Percentiles rank a stretch among this genome's conserved stretches.
phyloP scores from a whole-genome alignment of 179 eudicot species.

The Corrigiola litoralis region DNA sequence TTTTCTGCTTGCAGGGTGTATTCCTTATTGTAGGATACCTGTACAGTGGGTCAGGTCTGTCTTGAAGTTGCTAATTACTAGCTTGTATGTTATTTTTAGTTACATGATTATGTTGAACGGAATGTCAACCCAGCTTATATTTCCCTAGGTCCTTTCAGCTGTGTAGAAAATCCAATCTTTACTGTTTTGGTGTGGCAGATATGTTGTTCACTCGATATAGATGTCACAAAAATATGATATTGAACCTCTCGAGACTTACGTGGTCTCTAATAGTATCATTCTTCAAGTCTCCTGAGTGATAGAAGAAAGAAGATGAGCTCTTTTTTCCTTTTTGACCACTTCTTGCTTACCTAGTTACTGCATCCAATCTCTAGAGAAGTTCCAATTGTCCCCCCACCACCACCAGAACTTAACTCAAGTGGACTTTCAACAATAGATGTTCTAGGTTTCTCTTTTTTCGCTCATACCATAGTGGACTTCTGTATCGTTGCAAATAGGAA shows the following conservation, averaged over 20 bases:
- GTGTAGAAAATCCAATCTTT: not conserved
- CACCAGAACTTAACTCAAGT: too few relatives aligned
- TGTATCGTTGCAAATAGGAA: not conserved
- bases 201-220: not conserved
- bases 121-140: not conserved
- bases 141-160: not conserved
- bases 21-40: constrained; percentile 59
- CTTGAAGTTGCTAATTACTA: not conserved
- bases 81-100: not conserved
- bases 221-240: not conserved
- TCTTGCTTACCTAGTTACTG: too few relatives aligned
- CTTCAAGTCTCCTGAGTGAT: too few relatives aligned
- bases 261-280: too few relatives aligned
- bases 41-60: constrained; percentile 70
- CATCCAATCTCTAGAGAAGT: too few relatives aligned
- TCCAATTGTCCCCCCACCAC: too few relatives aligned
- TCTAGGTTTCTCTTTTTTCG: not conserved
- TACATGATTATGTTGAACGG: not conserved
- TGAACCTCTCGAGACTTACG: not conserved
- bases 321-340: too few relatives aligned
- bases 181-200: not conserved
- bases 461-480: not conserved
- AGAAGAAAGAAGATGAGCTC: too few relatives aligned
- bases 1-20: constrained; percentile 51
- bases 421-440: too few relatives aligned